Evolutionary conservation across 2,329 filamentous ascomycete genomes (phyloP).

Genomic region (Hortaea sp.): DNA sequence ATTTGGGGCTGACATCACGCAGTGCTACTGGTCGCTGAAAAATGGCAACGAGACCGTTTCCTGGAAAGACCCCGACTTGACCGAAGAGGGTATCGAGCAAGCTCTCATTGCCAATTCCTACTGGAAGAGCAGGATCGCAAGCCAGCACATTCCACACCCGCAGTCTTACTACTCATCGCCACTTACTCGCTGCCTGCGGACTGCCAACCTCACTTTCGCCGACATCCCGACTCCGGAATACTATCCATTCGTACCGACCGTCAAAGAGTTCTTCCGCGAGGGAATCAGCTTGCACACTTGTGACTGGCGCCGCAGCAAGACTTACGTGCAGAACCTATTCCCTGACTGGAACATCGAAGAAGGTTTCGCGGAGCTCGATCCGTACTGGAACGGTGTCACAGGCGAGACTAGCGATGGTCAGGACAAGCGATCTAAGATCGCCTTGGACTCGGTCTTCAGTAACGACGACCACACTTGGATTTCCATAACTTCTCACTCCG

Average conservation of each 20-base stretch:
- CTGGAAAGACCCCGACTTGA: slow-evolving; percentile 58
- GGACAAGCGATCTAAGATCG: slow-evolving; percentile 38
- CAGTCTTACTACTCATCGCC: slow-evolving; percentile 58
- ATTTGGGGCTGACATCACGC: slow-evolving; percentile 33
- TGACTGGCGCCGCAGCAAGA: slow-evolving; percentile 49
- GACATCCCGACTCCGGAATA: slow-evolving; percentile 43
- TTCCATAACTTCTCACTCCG: slow-evolving; percentile 51
- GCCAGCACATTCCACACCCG: slow-evolving; percentile 49
- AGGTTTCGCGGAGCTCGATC: slow-evolving; percentile 50
- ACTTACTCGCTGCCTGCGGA: slow-evolving; percentile 51
- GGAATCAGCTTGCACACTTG: slow-evolving; percentile 59
- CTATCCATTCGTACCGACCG: slow-evolving; percentile 45
- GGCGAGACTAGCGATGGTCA: slow-evolving; percentile 45
- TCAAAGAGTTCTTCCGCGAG: slow-evolving; percentile 60
- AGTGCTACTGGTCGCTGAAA: slow-evolving; percentile 52
- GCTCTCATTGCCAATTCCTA: slow-evolving; percentile 50
- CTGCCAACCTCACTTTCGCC: slow-evolving; percentile 52
- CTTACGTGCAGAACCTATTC: slow-evolving; percentile 44
- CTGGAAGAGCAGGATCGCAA: slow-evolving; percentile 46
- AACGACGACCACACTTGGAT: slow-evolving; percentile 46
- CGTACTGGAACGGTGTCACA: slow-evolving; percentile 41
- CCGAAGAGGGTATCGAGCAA: slow-evolving; percentile 45
- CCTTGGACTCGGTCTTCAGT: slow-evolving; percentile 49
- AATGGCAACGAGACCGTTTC: slow-evolving; percentile 52
- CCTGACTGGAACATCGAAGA: slow-evolving; percentile 48